Evolutionary conservation across 2,329 filamentous ascomycete species (phyloP).

Genomic region (Pseudogymnoascus sp.): DNA sequence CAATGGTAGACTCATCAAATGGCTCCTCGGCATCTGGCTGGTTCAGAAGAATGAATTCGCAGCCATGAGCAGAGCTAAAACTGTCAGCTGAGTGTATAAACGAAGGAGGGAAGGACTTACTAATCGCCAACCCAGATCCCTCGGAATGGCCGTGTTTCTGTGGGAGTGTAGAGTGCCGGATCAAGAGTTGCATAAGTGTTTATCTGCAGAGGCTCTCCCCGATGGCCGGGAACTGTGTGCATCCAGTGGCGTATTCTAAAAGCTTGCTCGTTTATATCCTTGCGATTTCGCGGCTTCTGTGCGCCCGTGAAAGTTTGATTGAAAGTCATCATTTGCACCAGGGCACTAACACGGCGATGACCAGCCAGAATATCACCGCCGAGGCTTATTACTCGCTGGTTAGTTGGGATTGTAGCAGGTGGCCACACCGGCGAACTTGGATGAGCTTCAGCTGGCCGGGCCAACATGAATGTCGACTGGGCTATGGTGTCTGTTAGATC

Average conservation of each 20-base stretch:
- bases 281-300: conserved; percentile 41
- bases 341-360: conserved; percentile 19
- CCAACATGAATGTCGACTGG: conserved; percentile 61
- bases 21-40: conserved; percentile 54
- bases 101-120: neutral
- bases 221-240: conserved; percentile 45
- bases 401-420: conserved; percentile 58
- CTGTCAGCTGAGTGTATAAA: conserved; percentile 27
- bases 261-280: conserved; percentile 57
- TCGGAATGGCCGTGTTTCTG: conserved; percentile 69
- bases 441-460: conserved; percentile 39
- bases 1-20: conserved; percentile 33
- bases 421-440: conserved; percentile 60
- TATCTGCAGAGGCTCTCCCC: conserved; percentile 44
- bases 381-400: conserved; percentile 38
- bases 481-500: conserved; percentile 38
- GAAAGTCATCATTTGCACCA: neutral
- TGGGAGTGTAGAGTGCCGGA: conserved; percentile 69
- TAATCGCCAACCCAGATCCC: conserved; percentile 70
- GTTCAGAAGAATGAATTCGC: conserved; percentile 76
- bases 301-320: neutral
- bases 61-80: conserved; percentile 81
- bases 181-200: conserved; percentile 66
- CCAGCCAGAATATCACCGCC: conserved; percentile 36
- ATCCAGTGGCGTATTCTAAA: conserved; percentile 75